A percentile compares a stretch with the other conserved stretches of the same genome.
These are phyloP conservation scores for Plectosphaerella sp. DNA, from an alignment of 2,329 filamentous ascomycete species.

Conservation along the genomic window DNA sequence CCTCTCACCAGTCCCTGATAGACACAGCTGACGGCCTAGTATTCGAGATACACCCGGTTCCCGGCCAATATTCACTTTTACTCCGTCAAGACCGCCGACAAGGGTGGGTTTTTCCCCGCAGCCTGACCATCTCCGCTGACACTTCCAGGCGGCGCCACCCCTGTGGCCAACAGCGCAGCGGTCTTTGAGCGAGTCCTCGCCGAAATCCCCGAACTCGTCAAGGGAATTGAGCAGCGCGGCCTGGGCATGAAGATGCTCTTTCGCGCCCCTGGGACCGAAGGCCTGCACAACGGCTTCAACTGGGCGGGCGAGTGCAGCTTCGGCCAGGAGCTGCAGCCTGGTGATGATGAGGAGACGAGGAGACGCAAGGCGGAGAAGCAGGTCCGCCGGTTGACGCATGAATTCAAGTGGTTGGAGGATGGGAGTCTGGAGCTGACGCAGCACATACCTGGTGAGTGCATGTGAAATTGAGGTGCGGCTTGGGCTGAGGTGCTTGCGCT, in stretches of 20 bases:
- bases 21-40: conserved; percentile 1
- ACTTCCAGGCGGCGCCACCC: conserved; percentile 8
- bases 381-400: conserved; percentile 8
- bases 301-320: conserved; percentile 16
- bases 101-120: background rate
- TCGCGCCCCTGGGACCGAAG: conserved; percentile 12
- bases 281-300: conserved; percentile 11
- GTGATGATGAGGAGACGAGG: conserved; percentile 6
- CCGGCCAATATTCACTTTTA: conserved; percentile 13
- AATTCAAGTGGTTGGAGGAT: conserved; percentile 10
- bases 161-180: conserved; percentile 9
- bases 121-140: background rate
- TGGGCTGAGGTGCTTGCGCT: background rate
- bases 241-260: conserved; percentile 16
- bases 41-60: conserved; percentile 12
- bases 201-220: conserved; percentile 12
- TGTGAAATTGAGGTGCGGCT: background rate
- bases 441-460: conserved; percentile 9
- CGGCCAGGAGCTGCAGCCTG: conserved; percentile 20
- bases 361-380: conserved; percentile 10
- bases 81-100: conserved; percentile 9
- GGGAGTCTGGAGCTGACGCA: conserved; percentile 11
- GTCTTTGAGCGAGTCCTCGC: conserved; percentile 8
- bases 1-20: no score
- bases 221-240: conserved; percentile 8